phyloP scores from a whole-genome alignment of 2,329 filamentous ascomycete species.

The Hymenoscyphus fraxineus region DNA sequence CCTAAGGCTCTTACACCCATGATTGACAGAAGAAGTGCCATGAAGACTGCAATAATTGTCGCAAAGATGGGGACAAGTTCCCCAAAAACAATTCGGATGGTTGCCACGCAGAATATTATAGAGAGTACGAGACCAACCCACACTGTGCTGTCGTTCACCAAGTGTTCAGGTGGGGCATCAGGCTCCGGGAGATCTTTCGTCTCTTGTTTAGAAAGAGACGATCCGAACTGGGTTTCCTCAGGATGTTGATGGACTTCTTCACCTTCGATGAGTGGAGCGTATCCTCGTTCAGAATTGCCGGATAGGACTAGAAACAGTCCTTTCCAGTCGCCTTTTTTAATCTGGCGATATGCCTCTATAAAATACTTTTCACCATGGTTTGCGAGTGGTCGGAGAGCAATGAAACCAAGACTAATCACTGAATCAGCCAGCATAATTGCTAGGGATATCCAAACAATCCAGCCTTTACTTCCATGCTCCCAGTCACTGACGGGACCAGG shows the following conservation, averaged over 20 bases:
- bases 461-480: slow-evolving; percentile 91
- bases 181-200: slow-evolving; percentile 43
- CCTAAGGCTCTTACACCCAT: slow-evolving; percentile 67
- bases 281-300: slow-evolving; percentile 24
- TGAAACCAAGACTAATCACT: slow-evolving; percentile 78
- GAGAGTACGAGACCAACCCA: slow-evolving; percentile 72
- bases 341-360: slow-evolving; percentile 28
- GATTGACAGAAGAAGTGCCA: slow-evolving; percentile 77
- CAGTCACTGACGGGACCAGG: slow-evolving; percentile 82
- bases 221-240: slow-evolving; percentile 10
- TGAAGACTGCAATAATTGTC: slow-evolving; percentile 73
- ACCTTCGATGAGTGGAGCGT: slow-evolving; percentile 26
- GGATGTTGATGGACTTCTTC: slow-evolving; percentile 22
- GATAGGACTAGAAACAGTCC: slow-evolving; percentile 24
- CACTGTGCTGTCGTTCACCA: slow-evolving; percentile 70
- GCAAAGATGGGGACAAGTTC: slow-evolving; percentile 74
- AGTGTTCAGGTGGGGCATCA: slow-evolving; percentile 80
- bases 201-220: slow-evolving; percentile 15
- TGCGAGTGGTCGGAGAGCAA: slow-evolving; percentile 63
- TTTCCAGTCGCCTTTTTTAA: slow-evolving; percentile 31
- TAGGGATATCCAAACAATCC: slow-evolving; percentile 96
- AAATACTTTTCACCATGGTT: slow-evolving; percentile 41
- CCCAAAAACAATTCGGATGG: slow-evolving; percentile 81
- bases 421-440: slow-evolving; percentile 97
- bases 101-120: slow-evolving; percentile 72